Evolutionary conservation across 2,329 filamentous ascomycete genomes (phyloP).

Genomic region (Cercospora sojina): DNA sequence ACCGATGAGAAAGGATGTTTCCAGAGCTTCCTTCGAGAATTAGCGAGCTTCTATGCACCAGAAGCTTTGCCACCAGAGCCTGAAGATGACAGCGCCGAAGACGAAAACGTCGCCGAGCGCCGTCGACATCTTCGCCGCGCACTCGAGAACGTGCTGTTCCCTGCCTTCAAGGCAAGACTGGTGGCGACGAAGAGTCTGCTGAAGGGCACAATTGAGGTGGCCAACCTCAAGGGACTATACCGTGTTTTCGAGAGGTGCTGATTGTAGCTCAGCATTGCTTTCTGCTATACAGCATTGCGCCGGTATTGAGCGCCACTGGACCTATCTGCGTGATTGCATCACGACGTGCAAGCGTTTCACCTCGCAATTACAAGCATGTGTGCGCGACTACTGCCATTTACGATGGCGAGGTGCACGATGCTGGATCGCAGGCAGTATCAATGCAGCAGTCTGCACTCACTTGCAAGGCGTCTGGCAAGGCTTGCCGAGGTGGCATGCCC

Average conservation of each 20-base stretch:
- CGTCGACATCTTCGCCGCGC: slow-evolving; percentile 61
- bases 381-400: not conserved
- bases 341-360: not conserved
- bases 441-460: not conserved
- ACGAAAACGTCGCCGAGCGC: slow-evolving; percentile 52
- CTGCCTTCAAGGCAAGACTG: slow-evolving; percentile 77
- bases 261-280: not conserved
- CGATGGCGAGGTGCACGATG: not conserved
- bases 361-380: not conserved
- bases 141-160: slow-evolving; percentile 85
- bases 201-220: slow-evolving; percentile 36
- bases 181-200: slow-evolving; percentile 66
- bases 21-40: slow-evolving; percentile 75
- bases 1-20: slow-evolving; percentile 81
- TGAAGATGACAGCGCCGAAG: slow-evolving; percentile 33
- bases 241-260: slow-evolving; percentile 33
- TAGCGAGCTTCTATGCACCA: slow-evolving; percentile 87
- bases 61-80: slow-evolving; percentile 67
- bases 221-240: slow-evolving; percentile 42
- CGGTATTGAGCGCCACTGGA: not conserved
- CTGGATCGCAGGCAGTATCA: not conserved
- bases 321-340: not conserved
- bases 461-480: not conserved
- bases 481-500: slow-evolving; percentile 1
- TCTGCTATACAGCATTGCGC: not conserved